A percentile compares a stretch with the other conserved stretches of the same genome.
Conservation (phyloP, 2,329 filamentous ascomycete species). For the Aspergillus sp. region DNA sequence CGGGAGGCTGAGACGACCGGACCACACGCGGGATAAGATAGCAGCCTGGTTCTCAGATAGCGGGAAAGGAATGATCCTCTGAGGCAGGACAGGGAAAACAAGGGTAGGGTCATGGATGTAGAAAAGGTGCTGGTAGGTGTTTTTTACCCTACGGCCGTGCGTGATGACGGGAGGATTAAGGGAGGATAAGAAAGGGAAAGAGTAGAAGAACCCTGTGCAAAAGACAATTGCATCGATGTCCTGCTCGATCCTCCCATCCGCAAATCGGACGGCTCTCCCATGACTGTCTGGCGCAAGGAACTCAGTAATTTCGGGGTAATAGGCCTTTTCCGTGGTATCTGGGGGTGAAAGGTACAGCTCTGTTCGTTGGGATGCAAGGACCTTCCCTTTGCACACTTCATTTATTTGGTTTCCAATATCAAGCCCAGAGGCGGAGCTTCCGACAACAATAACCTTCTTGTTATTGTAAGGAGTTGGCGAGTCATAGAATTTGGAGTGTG, state of each 20-base stretch:
- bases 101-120: conserved; percentile 74
- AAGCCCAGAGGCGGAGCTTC: conserved; percentile 78
- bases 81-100: conserved; percentile 71
- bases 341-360: conserved; percentile 47
- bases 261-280: conserved; percentile 64
- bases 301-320: conserved; percentile 53
- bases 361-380: conserved; percentile 64
- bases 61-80: conserved; percentile 86
- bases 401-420: conserved; percentile 81
- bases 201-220: conserved; percentile 87
- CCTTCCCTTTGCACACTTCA: conserved; percentile 55
- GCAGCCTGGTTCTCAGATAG: conserved; percentile 77
- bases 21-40: conserved; percentile 73
- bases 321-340: conserved; percentile 54
- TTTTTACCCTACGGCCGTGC: conserved; percentile 67
- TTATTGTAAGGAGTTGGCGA: conserved; percentile 60
- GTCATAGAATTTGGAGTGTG: conserved; percentile 80
- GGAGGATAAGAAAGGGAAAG: conserved; percentile 67
- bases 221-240: conserved; percentile 77
- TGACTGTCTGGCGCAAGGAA: conserved; percentile 54
- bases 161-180: conserved; percentile 60
- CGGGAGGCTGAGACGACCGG: conserved; percentile 68
- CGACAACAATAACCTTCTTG: conserved; percentile 80
- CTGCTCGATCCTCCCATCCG: conserved; percentile 63
- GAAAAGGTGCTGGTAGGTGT: conserved; percentile 78